Base-by-base conservation (phyloP, 2,329 filamentous ascomycete genomes). In the Botrytis pseudocinerea region DNA sequence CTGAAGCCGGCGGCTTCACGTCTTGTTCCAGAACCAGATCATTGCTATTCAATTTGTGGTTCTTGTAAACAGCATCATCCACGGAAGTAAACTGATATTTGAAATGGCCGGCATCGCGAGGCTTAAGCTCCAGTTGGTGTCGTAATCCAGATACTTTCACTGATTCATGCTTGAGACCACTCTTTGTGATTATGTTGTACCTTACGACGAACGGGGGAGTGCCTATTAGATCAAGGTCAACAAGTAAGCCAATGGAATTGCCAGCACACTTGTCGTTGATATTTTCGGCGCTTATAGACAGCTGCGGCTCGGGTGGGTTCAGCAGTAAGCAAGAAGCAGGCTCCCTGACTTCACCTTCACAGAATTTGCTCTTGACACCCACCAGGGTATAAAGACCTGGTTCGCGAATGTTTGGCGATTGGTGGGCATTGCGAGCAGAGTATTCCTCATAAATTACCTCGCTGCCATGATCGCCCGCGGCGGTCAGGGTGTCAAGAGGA, bases 241-340 rank as follows among this genome's bases (percentile, higher is more conserved):
- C 93, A 18, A 92, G 89, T 71, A 99, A 87, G 59, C 96, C 96
- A 75, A 99, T 93, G 0, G 96, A 94, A 79, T 94, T 97, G 65
- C 95, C 94, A 51, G 95, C 95, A 81, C 96, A 99, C 81, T 97
- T 97, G 82, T 99, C 96, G 70, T 93, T 92, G 61, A 99, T 94
- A 75, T 94, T 91, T 78, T 97, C 92, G 10, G 90, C 87, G 46
- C 87, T 88, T 68, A 99, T 85, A 7, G 89, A 86, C 73, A 99
- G 82, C 72, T 91, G 89, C 16, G 96, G 96, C 82, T 97, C 91
- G 0, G 96, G 91, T 8, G 96, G 96, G 77, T 98, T 99, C 76
- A 97, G 87, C 71, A 99, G 85, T 73, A 97, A 86, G 81, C 95
- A 98, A n/a, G 95, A 96, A 3, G 95, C 93, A 42, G 96, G 96